Evolutionary conservation across 176 grass and related monocot species (phyloP).

Genomic region (Oryza officinalis): DNA sequence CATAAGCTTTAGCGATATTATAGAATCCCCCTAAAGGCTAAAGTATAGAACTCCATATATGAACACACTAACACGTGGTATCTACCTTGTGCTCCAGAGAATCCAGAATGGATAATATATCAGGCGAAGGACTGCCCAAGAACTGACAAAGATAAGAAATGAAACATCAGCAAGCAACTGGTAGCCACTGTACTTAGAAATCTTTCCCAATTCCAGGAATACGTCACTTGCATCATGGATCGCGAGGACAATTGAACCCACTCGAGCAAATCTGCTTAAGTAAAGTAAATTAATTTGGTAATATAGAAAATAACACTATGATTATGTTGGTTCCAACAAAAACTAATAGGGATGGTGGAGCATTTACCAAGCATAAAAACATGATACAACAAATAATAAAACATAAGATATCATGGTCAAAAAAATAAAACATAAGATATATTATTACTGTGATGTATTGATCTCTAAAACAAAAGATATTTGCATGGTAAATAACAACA

Average conservation of each 20-base stretch:
- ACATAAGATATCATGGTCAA: background rate
- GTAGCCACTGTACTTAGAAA: constrained; percentile 66
- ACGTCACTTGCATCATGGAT: constrained; percentile 87
- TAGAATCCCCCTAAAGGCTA: background rate
- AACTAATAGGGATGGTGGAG: constrained; percentile 8
- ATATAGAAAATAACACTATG: constrained; percentile 20
- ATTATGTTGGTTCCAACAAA: constrained; percentile 17
- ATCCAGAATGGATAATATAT: constrained; percentile 85
- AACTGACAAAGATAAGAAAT: constrained; percentile 72
- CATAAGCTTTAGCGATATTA: constrained; percentile 32
- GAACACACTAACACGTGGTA: constrained; percentile 10
- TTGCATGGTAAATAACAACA: background rate
- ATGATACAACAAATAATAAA: background rate
- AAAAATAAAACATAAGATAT: constrained; percentile 6
- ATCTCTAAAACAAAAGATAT: background rate
- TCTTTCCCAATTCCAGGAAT: constrained; percentile 76
- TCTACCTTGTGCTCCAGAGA: constrained; percentile 86
- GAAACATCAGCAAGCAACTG: constrained; percentile 53
- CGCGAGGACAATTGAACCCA: constrained; percentile 78
- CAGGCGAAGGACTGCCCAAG: constrained; percentile 69
- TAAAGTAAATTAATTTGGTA: constrained; percentile 37
- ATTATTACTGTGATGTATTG: background rate
- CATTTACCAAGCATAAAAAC: constrained; percentile 23
- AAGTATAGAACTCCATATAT: constrained; percentile 5
- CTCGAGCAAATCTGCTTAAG: constrained; percentile 76